phyloP scores from a whole-genome alignment of 2,329 filamentous ascomycete species.

The Colletotrichum siamense region DNA sequence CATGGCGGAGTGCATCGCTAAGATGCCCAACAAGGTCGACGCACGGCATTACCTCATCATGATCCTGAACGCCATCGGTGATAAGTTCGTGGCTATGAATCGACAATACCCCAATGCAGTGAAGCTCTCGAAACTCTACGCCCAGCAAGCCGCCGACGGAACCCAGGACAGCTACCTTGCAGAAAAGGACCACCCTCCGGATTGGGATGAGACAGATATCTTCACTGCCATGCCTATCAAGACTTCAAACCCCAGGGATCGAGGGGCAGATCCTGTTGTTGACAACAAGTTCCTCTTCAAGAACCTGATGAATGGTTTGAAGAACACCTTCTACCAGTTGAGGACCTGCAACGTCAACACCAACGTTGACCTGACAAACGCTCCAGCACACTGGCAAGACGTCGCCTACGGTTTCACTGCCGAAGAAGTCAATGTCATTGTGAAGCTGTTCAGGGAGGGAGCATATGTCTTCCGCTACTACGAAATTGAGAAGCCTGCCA shows the following conservation, averaged over 20 bases:
- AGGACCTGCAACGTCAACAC: constrained; percentile 81
- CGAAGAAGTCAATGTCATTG: constrained; percentile 94
- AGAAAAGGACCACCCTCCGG: constrained; percentile 79
- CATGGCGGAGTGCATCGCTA: constrained; percentile 97
- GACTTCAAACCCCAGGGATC: constrained; percentile 87
- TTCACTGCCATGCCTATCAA: constrained; percentile 97
- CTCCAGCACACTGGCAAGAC: constrained; percentile 91
- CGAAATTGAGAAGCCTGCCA: constrained; percentile 79
- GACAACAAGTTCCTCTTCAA: constrained; percentile 99
- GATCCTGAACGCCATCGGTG: constrained; percentile 96
- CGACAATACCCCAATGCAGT: constrained; percentile 93
- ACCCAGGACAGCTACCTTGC: constrained; percentile 81
- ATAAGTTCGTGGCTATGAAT: constrained; percentile 99
- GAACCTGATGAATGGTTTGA: constrained; percentile 93
- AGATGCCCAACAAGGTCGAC: constrained; percentile 90
- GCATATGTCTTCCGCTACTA: constrained; percentile 98
- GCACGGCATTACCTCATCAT: constrained; percentile 95
- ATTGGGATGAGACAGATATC: constrained; percentile 98
- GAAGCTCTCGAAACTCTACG: constrained; percentile 83
- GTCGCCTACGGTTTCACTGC: constrained; percentile 96
- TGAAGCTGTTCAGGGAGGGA: constrained; percentile 96
- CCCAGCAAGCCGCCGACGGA: constrained; percentile 68
- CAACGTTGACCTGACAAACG: constrained; percentile 75
- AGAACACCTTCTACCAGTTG: constrained; percentile 95
- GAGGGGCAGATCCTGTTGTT: constrained; percentile 85